Evolutionary conservation across 2,329 filamentous ascomycete species (phyloP), one percentile per base, ranked within the genome.

Genomic region (Erysiphe neolycopersici): DNA sequence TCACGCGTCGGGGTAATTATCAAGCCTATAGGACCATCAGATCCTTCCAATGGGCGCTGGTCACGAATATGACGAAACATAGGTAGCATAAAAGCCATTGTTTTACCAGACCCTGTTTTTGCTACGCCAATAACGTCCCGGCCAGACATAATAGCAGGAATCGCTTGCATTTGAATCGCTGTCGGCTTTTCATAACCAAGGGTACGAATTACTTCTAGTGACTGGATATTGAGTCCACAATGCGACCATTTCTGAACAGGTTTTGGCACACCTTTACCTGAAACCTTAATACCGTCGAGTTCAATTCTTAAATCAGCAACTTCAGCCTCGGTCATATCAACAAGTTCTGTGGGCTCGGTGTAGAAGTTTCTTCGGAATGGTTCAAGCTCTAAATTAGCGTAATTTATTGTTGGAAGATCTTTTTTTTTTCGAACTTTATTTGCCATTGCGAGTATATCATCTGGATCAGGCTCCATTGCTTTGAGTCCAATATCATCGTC

Each of bases 41-140:
- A 75, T 38, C 79, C 74, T 53, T 79, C 80, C 16, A 94, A 64
- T 0, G 79, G 75, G 42, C 74, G 68, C 57, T 98, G 89, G 55
- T 95, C 89, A 60, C 87, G 89, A 62, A 95, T 93, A 58, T 98
- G 89, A 45, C 89, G 75, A 58, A 98, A 94, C 83, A 95, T 94
- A 33, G 89, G 89, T 38, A 98, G 69, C 29, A 93, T 63, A 57
- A 95, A 98, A 5, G 89, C 89, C 53, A 95, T 75, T 0, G 89
- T 98, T 64, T 98, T 98, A 58, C 89, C 89, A 22, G 89, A 95
- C 5, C 89, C 89, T 22, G 89, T 98, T 64, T 95, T 95, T 16
- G 89, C 89, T 43, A 98, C 84, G 50, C 85, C 89, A 49, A 98
- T 83, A 33, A 94, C 80, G 63, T 98, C 89, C 51, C 84, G 74